These are phyloP conservation scores for Aphanocladium album DNA, from an alignment of 2,329 filamentous ascomycete genomes.

Conservation along the genomic window DNA sequence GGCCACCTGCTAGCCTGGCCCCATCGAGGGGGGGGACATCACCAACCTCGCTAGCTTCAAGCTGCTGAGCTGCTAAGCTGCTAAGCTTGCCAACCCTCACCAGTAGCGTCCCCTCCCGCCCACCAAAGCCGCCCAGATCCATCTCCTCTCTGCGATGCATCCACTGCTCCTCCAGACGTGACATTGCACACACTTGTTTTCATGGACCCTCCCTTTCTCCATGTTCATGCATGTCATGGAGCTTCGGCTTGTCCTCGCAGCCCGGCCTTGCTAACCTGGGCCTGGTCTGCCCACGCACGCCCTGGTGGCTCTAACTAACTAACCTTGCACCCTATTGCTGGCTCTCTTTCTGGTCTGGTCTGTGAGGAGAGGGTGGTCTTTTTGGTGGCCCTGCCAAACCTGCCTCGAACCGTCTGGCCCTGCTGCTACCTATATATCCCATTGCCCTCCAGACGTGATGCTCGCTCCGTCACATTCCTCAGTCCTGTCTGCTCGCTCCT, in stretches of 20 bases:
- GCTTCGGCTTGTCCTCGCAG: constrained; percentile 13
- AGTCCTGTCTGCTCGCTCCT: background rate
- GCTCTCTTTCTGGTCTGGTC: too few species aligned
- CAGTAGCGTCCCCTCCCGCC: background rate
- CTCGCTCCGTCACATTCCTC: background rate
- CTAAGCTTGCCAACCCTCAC: background rate
- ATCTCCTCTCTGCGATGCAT: constrained; percentile 4
- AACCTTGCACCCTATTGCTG: too few species aligned
- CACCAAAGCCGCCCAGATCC: background rate
- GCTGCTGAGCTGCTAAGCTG: background rate
- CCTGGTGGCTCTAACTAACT: too few species aligned
- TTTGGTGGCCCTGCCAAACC: background rate
- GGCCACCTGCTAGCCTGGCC: background rate
- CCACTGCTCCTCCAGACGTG: constrained; percentile 16
- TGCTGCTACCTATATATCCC: constrained; percentile 10
- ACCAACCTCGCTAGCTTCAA: background rate
- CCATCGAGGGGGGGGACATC: background rate
- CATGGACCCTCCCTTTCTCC: constrained; percentile 31
- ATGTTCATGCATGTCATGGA: constrained; percentile 33
- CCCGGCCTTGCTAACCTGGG: background rate
- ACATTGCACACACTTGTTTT: constrained; percentile 19
- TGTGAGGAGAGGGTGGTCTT: too few species aligned
- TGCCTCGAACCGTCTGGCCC: background rate
- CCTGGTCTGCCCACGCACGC: background rate
- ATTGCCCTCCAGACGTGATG: constrained; percentile 8